These are phyloP conservation scores for Vaccinium macrocarpon DNA, from an alignment of 148 eudicot genomes.

Conservation along the genomic window DNA sequence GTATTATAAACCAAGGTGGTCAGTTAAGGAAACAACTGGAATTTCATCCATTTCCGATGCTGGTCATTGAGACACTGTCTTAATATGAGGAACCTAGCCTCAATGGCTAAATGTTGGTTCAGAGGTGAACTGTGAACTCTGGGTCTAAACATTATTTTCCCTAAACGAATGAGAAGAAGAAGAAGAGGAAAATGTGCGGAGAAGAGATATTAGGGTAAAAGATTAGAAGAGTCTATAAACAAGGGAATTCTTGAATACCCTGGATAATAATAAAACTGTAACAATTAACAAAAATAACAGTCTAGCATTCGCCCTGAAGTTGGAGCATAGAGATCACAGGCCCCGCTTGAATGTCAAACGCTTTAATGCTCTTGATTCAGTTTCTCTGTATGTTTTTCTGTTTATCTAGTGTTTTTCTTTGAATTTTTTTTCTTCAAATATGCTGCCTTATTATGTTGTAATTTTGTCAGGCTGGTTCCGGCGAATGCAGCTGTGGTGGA, in stretches of 20 bases:
- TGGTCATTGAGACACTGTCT: background rate
- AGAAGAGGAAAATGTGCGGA: background rate
- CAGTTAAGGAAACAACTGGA: background rate
- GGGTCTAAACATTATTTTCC: background rate
- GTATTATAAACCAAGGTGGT: background rate
- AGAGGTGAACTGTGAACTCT: background rate
- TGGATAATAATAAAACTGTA: background rate
- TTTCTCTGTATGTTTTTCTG: background rate
- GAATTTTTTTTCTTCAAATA: constrained; percentile 8
- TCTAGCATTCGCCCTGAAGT: background rate
- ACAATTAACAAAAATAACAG: background rate
- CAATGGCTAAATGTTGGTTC: background rate
- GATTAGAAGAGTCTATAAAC: background rate
- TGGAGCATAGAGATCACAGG: background rate
- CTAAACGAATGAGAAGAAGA: background rate
- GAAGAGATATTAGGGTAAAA: background rate
- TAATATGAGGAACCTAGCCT: background rate
- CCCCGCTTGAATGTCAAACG: background rate
- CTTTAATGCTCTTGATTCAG: background rate
- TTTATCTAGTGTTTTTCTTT: background rate
- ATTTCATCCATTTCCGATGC: background rate
- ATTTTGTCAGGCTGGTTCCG: constrained; percentile 64
- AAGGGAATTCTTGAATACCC: background rate
- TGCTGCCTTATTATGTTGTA: background rate
- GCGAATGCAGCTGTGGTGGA: constrained; percentile 88